Percentiles rank a stretch among this genome's conserved stretches.
phyloP scores from a whole-genome alignment of 2,329 filamentous ascomycete genomes.

The Aspergillus sp. region DNA sequence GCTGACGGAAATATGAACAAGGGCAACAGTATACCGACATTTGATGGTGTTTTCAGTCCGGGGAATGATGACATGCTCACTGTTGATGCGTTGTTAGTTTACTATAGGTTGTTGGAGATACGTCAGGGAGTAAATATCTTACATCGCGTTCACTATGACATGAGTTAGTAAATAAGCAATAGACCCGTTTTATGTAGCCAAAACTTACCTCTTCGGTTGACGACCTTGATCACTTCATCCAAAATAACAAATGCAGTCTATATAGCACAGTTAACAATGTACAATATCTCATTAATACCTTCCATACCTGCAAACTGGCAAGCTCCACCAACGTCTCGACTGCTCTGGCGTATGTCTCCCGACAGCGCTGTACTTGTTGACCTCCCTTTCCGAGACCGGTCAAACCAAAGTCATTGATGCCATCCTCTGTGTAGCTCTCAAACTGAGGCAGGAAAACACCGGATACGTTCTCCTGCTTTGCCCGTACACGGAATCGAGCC shows the following conservation, averaged over 20 bases:
- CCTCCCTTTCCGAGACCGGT: slow-evolving; percentile 95
- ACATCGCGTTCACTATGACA: slow-evolving; percentile 81
- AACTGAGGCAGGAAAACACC: slow-evolving; percentile 92
- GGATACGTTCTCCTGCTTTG: slow-evolving; percentile 97
- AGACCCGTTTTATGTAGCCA: neutral
- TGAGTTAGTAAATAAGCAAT: slow-evolving; percentile 16
- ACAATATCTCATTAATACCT: neutral
- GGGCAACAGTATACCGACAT: slow-evolving; percentile 49
- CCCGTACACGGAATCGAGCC: slow-evolving; percentile 85
- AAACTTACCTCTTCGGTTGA: slow-evolving; percentile 79
- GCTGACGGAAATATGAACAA: neutral
- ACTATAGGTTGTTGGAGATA: neutral
- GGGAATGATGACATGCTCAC: slow-evolving; percentile 76
- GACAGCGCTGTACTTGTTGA: slow-evolving; percentile 89
- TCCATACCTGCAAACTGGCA: slow-evolving; percentile 72
- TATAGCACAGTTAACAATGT: slow-evolving; percentile 6
- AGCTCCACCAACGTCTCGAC: slow-evolving; percentile 95
- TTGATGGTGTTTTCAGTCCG: slow-evolving; percentile 99
- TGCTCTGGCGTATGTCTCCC: slow-evolving; percentile 92
- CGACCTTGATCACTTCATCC: slow-evolving; percentile 98
- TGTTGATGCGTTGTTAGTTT: slow-evolving; percentile 17
- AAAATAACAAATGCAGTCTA: slow-evolving; percentile 94
- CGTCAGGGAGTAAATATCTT: slow-evolving; percentile 29
- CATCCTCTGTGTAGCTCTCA: slow-evolving; percentile 83
- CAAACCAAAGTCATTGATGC: slow-evolving; percentile 91